Evolutionary conservation across 768 basidiomycete genomes (phyloP).

Genomic region (Cubamyces sp.): DNA sequence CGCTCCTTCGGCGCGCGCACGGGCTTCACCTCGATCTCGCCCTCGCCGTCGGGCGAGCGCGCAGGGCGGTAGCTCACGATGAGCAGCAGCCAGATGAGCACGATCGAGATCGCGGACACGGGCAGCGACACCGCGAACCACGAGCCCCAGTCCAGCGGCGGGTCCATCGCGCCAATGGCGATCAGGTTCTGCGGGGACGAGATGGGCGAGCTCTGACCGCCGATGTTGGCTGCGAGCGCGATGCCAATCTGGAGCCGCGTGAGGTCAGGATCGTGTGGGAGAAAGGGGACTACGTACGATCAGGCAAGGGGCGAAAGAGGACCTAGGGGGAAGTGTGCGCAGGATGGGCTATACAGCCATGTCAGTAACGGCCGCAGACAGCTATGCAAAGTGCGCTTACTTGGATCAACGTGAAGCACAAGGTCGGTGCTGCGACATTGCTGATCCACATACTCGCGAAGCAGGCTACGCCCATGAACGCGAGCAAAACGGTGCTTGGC

Average conservation of each 20-base stretch:
- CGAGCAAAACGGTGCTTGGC: constrained; percentile 85
- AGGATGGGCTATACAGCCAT: constrained; percentile 75
- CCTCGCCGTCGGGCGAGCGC: constrained; percentile 71
- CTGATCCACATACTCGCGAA: constrained; percentile 99
- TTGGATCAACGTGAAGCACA: constrained; percentile 95
- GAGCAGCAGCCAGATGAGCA: constrained; percentile 91
- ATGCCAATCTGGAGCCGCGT: constrained; percentile 74
- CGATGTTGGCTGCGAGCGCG: constrained; percentile 97
- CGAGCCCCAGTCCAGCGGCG: constrained; percentile 80
- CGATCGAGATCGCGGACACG: constrained; percentile 81
- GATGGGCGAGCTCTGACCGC: constrained; percentile 96
- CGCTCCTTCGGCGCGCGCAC: constrained; percentile 83
- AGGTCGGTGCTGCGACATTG: constrained; percentile 96
- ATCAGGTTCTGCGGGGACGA: constrained; percentile 98
- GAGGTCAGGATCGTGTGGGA: background rate
- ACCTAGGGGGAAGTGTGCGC: constrained; percentile 84
- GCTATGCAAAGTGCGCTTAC: constrained; percentile 46
- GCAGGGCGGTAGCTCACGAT: constrained; percentile 80
- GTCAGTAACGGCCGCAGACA: constrained; percentile 13
- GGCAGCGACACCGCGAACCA: constrained; percentile 97
- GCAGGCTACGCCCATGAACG: constrained; percentile 95
- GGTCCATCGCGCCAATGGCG: constrained; percentile 85
- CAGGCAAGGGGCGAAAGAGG: constrained; percentile 86
- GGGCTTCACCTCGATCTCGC: constrained; percentile 79
- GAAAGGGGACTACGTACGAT: constrained; percentile 62